Evolutionary conservation across 495 filamentous ascomycete species (phyloP).

Genomic region (Neurospora tetraspora): DNA sequence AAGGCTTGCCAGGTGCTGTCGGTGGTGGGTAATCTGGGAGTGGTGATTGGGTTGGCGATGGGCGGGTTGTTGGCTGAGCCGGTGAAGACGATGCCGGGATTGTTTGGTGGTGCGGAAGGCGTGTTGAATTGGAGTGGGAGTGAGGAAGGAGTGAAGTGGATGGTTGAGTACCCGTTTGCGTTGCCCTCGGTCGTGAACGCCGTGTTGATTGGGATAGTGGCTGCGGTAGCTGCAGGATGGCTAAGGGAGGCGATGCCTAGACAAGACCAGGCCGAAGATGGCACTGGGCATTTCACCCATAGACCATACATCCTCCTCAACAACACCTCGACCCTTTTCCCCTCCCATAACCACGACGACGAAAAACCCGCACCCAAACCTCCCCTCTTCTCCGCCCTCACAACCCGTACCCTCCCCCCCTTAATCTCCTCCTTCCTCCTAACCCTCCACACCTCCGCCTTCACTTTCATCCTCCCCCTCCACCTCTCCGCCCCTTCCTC

Average conservation of each 20-base stretch:
- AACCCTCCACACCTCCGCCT: constrained; percentile 65
- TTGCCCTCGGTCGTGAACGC: constrained; percentile 5
- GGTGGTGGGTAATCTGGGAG: constrained; percentile 67
- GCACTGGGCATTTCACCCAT: neutral
- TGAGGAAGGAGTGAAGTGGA: constrained; percentile 22
- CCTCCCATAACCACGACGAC: neutral
- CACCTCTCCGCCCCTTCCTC: constrained; percentile 58
- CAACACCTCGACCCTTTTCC: neutral
- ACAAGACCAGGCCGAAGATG: constrained; percentile 1
- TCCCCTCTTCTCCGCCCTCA: constrained; percentile 42
- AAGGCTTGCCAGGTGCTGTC: constrained; percentile 73
- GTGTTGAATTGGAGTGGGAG: constrained; percentile 21
- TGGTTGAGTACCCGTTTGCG: neutral
- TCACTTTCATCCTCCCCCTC: constrained; percentile 63
- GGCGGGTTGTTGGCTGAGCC: constrained; percentile 70
- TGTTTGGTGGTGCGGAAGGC: constrained; percentile 55
- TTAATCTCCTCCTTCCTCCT: constrained; percentile 56
- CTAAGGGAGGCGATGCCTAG: constrained; percentile 2
- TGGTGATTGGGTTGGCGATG: constrained; percentile 45
- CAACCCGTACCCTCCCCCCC: constrained; percentile 49
- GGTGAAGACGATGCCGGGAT: constrained; percentile 46
- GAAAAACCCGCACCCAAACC: neutral
- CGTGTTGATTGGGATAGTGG: neutral
- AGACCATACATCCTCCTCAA: neutral
- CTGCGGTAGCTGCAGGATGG: neutral